phyloP scores from a whole-genome alignment of 768 basidiomycete species.

The Xerocomus brunneocitrinus region DNA sequence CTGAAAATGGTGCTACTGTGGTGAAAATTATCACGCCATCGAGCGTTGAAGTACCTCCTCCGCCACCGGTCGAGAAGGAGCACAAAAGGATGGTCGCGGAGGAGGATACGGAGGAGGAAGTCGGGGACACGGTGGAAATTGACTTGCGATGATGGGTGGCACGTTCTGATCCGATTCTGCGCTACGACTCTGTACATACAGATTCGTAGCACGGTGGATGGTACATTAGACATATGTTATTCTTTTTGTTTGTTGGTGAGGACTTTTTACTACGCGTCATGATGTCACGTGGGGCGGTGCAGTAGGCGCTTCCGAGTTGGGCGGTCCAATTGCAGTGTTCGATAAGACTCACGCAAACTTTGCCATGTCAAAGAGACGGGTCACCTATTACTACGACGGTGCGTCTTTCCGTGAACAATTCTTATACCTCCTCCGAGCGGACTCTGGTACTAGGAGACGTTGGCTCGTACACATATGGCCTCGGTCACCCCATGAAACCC shows the following conservation, averaged over 20 bases:
- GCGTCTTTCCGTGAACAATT: conserved; percentile 16
- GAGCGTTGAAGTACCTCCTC: conserved; percentile 73
- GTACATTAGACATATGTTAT: conserved; percentile 12
- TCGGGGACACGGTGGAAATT: conserved; percentile 77
- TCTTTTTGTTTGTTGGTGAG: neutral
- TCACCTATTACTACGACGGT: conserved; percentile 81
- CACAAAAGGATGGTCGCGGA: conserved; percentile 39
- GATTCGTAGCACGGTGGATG: neutral
- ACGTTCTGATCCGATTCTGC: neutral
- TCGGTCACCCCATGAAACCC: conserved; percentile 94
- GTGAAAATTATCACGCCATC: conserved; percentile 49
- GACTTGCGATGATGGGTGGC: conserved; percentile 38
- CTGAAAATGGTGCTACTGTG: conserved; percentile 5
- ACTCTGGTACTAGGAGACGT: conserved; percentile 52
- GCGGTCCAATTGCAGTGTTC: no score
- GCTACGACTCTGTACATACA: neutral
- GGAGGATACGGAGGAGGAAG: conserved; percentile 65
- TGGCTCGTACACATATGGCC: conserved; percentile 74
- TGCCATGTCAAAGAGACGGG: conserved; percentile 64
- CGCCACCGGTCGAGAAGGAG: conserved; percentile 77
- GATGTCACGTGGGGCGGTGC: conserved; percentile 12
- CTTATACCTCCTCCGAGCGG: neutral
- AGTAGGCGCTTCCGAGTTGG: neutral
- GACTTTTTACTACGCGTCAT: neutral
- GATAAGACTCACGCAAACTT: neutral